Base-by-base conservation (phyloP, 2,329 filamentous ascomycete genomes). In the Talaromyces atroroseus region DNA sequence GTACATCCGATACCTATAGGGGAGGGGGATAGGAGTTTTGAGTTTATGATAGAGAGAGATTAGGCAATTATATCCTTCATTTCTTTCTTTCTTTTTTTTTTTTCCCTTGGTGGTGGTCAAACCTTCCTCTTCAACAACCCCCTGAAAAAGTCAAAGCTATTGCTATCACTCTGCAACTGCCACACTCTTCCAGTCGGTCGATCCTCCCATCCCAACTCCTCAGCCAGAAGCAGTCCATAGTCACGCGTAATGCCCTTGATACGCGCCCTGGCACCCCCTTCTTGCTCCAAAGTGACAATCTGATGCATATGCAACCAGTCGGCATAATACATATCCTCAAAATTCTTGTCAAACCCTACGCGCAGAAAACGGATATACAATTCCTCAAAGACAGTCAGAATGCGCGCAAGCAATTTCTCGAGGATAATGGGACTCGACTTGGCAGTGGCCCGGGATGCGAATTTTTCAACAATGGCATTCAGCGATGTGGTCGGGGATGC, bases 101-200 rank as follows among this genome's bases (percentile, higher is more conserved):
- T 46, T 2, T 46, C 18, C 23, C 12, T 26, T 46, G 7, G 10
- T 23, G 18, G 44, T 46, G 18, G 16, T 56, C 34, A 60, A 3
- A 85, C 72, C 78, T 95, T 97, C 66, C 87, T 82, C 76, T 84
- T 90, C 20, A 99, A 77, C 65, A 99, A 68, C 0, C 94, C 94
- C 68, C 83, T 89, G 76, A 96, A 95, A 71, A 96, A 99, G 74
- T 99, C 94, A 76, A 99, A 99, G 71, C 92, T 96, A 68, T 99
- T 99, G 69, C 92, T 90, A 71, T 99, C 94, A 71, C 91, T 96
- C 77, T 96, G 92, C 73, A 99, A 74, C 64, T 87, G 84, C 82
- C 88, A 92, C 50, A 87, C 78, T 72, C 82, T 88, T 0, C 92
- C 92, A 0, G 89, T 96, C 2, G 80, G 77, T 53, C 85, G 78